Evolutionary conservation across 495 filamentous ascomycete species (phyloP), one percentile per base, ranked within the genome.

Genomic region (Rostrohypoxylon terebratum): DNA sequence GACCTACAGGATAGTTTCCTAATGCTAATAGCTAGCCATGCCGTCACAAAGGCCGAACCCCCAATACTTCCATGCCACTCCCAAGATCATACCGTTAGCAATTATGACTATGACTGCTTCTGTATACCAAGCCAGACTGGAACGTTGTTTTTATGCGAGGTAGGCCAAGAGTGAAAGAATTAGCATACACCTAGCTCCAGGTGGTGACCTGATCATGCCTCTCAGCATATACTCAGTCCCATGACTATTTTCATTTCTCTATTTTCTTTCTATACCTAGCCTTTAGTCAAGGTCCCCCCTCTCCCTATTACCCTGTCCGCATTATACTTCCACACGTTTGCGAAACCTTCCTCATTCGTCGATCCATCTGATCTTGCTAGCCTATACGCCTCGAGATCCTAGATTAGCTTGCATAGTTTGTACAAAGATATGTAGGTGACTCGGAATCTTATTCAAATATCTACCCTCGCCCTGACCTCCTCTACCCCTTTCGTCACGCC

Each of bases 301-400:
- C 69, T 25, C 69, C 13, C 14, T 3, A 69, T 66, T 55, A 68
- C 73, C 72, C 60, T 70, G 67, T 53, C 50, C 68, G 64, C 75
- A 66, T 69, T 73, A 61, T 73, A 42, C 57, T 73, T 71, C 57
- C 59, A 66, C 55, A 60, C 36, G 50, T 50, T 64, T 72, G 59
- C 36, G 71, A 78, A 78, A 78, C 76, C 76, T 78, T 78, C 76
- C 76, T 59, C 38, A 78, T 78, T 76, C 31, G 74, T 78, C 74
- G 42, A 67, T 42, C 71, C 74, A 76, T 78, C 68, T 73, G 76
- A 78, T 75, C 59, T 63, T 62, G 60, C 50, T 57, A 55, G 66
- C 45, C 40, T 68, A 53, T 47, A 69, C 65, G 40, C 50, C 61
- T 11, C 60, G 20, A 66, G 65, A 59, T 69, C 54, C 66, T 63